Evolutionary conservation across 306 rosid genomes (phyloP).

Genomic region (Cucumis sativus): Cucumber_9930_V3 NC_026661.2:18203501-18204000

Average conservation of each 20-base stretch:
- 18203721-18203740: neutral
- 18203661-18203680: constrained; percentile 57
- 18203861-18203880: constrained; percentile 14
- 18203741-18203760: neutral
- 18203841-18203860: constrained; percentile 2
- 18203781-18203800: neutral
- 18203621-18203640: constrained; percentile 52
- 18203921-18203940: neutral
- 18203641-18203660: constrained; percentile 60
- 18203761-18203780: neutral
- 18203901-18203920: neutral
- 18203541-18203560: neutral
- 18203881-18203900: neutral
- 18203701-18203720: constrained; percentile 45
- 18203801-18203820: constrained; percentile 31
- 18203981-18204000: no score
- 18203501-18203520: neutral
- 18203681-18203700: constrained; percentile 53
- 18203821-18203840: constrained; percentile 14
- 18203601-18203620: neutral
- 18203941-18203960: no score
- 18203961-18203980: no score
- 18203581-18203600: neutral
- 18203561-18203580: neutral
- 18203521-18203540: neutral